A percentile compares a stretch with the other conserved stretches of the same genome.
Evolutionary conservation across 306 rosid genomes (phyloP).

Genomic region (Betula pendula): DNA sequence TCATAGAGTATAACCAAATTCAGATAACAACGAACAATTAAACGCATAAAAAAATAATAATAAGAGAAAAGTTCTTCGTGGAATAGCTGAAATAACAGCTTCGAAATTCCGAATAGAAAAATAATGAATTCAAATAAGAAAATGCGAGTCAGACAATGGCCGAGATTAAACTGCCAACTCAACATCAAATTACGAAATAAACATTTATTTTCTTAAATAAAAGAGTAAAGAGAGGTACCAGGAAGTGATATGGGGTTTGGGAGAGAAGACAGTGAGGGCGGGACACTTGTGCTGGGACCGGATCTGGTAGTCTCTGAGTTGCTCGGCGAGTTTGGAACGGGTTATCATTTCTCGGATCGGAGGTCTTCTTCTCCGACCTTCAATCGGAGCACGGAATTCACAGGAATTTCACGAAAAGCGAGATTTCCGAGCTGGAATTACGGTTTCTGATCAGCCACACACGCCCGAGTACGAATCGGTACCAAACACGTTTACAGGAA

Average conservation of each 20-base stretch:
- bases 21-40: background rate
- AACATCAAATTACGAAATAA: background rate
- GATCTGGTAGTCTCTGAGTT: constrained; percentile 72
- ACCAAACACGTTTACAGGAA: background rate
- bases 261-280: constrained; percentile 60
- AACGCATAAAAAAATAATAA: background rate
- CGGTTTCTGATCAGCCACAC: background rate
- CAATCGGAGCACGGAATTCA: background rate
- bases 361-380: constrained; percentile 5
- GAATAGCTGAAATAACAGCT: background rate
- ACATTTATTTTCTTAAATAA: background rate
- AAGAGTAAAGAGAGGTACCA: constrained; percentile 31
- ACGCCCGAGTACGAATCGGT: background rate
- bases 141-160: background rate
- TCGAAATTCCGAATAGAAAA: background rate
- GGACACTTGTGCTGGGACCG: constrained; percentile 56
- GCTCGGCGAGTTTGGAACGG: constrained; percentile 63
- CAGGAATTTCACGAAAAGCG: background rate
- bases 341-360: constrained; percentile 46
- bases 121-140: background rate
- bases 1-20: background rate
- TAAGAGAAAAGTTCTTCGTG: background rate
- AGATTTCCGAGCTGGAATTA: background rate
- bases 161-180: background rate
- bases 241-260: constrained; percentile 48